phyloP scores from a whole-genome alignment of 1,284 basidiomycete species.

The Boletus semigastroideus region DNA sequence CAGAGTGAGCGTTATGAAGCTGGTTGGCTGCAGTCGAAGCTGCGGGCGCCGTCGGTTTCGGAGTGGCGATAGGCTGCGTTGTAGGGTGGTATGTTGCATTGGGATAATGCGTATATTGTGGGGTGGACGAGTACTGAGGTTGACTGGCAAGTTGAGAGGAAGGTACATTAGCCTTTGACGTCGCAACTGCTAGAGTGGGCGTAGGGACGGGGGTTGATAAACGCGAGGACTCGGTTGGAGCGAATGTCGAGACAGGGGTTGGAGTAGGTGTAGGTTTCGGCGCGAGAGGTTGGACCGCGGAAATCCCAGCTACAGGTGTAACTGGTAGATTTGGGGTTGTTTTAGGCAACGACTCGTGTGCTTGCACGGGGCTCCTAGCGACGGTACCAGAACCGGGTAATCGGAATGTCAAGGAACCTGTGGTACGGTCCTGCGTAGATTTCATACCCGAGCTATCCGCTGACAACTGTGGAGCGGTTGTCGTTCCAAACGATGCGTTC shows the following conservation, averaged over 20 bases:
- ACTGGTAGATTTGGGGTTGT: slow-evolving; percentile 12
- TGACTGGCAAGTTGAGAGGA: slow-evolving; percentile 33
- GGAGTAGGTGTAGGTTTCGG: slow-evolving; percentile 15
- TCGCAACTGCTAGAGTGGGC: slow-evolving; percentile 5
- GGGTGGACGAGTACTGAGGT: slow-evolving; percentile 21
- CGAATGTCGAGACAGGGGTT: slow-evolving; percentile 23
- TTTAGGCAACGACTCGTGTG: slow-evolving; percentile 22
- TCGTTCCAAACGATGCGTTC: slow-evolving; percentile 14
- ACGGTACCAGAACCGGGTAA: slow-evolving; percentile 26
- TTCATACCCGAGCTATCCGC: slow-evolving; percentile 19
- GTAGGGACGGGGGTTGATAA: slow-evolving; percentile 24
- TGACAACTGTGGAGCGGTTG: slow-evolving; percentile 8
- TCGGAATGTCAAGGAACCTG: slow-evolving; percentile 30
- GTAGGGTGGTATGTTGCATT: slow-evolving; percentile 46
- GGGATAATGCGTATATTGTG: slow-evolving; percentile 42
- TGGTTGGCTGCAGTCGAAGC: slow-evolving; percentile 14
- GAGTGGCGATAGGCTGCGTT: slow-evolving; percentile 17
- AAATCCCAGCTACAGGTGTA: slow-evolving; percentile 25
- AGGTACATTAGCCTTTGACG: slow-evolving; percentile 30
- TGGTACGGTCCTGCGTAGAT: slow-evolving; percentile 21
- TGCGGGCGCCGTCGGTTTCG: slow-evolving; percentile 24
- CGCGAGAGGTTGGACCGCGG: slow-evolving; percentile 11
- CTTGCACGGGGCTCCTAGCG: slow-evolving; percentile 23
- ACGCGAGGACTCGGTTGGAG: slow-evolving; percentile 21
- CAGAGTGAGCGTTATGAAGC: slow-evolving; percentile 22